Evolutionary conservation across 805 yeast species (phyloP).

Genomic region (Cyberlindnera mycetangii): DNA sequence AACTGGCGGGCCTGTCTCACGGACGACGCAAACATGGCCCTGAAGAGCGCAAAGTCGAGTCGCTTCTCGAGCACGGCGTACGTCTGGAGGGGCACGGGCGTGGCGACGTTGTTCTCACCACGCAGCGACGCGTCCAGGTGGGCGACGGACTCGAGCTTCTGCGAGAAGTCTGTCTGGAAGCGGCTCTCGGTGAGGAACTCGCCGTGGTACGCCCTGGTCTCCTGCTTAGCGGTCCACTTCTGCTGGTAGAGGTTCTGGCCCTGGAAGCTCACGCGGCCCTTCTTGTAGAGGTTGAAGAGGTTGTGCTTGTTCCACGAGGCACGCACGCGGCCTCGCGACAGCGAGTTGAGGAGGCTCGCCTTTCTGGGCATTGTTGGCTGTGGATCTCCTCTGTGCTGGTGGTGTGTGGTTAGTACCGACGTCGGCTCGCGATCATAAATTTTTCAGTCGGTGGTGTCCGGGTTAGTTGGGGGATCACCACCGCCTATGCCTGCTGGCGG

Average conservation of each 20-base stretch:
- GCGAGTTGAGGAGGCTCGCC: slow-evolving; percentile 52
- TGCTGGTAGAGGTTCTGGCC: slow-evolving; percentile 81
- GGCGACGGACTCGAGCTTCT: slow-evolving; percentile 77
- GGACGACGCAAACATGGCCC: slow-evolving; percentile 91
- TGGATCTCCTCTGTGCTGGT: not conserved
- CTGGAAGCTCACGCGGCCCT: slow-evolving; percentile 50
- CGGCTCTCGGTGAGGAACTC: slow-evolving; percentile 84
- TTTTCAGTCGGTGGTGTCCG: slow-evolving; percentile 4
- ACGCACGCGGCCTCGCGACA: slow-evolving; percentile 72
- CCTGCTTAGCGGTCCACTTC: slow-evolving; percentile 88
- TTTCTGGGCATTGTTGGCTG: slow-evolving; percentile 52
- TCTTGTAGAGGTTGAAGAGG: slow-evolving; percentile 83
- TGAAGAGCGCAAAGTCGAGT: slow-evolving; percentile 83
- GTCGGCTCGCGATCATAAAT: slow-evolving; percentile 5
- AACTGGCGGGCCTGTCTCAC: slow-evolving; percentile 92
- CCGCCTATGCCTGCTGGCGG: not conserved
- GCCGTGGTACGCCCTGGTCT: slow-evolving; percentile 94
- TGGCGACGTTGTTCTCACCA: slow-evolving; percentile 51
- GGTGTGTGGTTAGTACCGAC: slow-evolving; percentile 1
- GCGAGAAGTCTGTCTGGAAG: slow-evolving; percentile 68
- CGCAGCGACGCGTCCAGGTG: slow-evolving; percentile 80
- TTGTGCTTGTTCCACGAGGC: slow-evolving; percentile 91
- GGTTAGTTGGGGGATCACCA: not conserved
- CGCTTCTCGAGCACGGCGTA: slow-evolving; percentile 86
- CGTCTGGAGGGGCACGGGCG: slow-evolving; percentile 87